These are phyloP conservation scores for Xanthoparmelia taractica DNA, from an alignment of 495 filamentous ascomycete genomes.

Conservation along the genomic window DNA sequence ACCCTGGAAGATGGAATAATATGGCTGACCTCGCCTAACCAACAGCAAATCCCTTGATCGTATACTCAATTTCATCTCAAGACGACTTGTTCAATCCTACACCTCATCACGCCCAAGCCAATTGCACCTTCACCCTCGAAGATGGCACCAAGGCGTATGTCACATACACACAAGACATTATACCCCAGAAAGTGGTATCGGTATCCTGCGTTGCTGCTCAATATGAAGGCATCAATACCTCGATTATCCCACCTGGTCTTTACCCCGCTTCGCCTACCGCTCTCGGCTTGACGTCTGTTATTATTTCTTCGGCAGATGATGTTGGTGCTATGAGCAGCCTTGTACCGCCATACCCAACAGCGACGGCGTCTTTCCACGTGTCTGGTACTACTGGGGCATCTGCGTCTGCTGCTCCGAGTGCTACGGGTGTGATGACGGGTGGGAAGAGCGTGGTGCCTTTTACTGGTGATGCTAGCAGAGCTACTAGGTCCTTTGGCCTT, in stretches of 20 bases:
- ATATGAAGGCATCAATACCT: background rate
- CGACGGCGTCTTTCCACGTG: background rate
- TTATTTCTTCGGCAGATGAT: background rate
- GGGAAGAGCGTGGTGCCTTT: background rate
- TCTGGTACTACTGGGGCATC: background rate
- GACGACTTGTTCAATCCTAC: background rate
- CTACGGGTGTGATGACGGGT: background rate
- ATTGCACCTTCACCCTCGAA: conserved; percentile 12
- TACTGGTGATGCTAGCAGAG: background rate
- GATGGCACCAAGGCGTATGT: conserved; percentile 7
- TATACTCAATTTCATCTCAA: background rate
- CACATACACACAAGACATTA: conserved; percentile 5
- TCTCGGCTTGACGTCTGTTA: background rate
- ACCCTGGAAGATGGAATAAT: background rate
- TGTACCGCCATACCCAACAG: conserved; percentile 3
- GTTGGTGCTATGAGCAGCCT: background rate
- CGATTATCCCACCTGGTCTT: background rate
- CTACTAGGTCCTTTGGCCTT: too few relatives aligned
- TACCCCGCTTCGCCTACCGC: background rate
- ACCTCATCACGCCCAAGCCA: background rate
- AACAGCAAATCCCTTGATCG: conserved; percentile 8
- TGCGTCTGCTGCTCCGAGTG: conserved; percentile 6
- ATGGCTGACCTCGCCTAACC: background rate
- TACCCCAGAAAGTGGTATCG: conserved; percentile 8
- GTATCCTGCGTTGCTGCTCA: conserved; percentile 1